Evolutionary conservation across 2,329 filamentous ascomycete species (phyloP).

Genomic region (Chrysoporthe austroafricana): DNA sequence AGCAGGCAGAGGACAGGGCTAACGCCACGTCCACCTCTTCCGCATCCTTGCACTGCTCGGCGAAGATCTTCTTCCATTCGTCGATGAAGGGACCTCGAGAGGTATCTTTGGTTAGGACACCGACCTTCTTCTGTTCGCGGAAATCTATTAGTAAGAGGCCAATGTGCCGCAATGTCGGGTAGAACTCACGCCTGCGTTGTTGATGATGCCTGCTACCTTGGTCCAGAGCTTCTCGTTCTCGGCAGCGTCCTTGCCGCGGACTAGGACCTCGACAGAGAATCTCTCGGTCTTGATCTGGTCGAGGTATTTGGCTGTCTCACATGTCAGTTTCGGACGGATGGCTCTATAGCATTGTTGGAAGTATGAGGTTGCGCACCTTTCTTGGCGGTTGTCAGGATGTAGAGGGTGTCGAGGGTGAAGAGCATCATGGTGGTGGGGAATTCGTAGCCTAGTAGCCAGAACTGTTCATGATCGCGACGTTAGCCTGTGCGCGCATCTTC

Average conservation of each 20-base stretch:
- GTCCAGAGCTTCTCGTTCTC: conserved; percentile 91
- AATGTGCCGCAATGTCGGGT: background rate
- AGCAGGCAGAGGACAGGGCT: conserved; percentile 80
- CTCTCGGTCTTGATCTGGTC: conserved; percentile 91
- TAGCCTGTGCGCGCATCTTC: conserved; percentile 15
- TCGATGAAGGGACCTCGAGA: conserved; percentile 89
- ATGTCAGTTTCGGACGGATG: conserved; percentile 38
- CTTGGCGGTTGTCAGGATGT: conserved; percentile 94
- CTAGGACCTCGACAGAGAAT: conserved; percentile 87
- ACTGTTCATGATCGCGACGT: conserved; percentile 55
- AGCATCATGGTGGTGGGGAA: conserved; percentile 96
- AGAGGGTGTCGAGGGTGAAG: conserved; percentile 84
- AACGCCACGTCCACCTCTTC: conserved; percentile 86
- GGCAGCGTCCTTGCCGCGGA: conserved; percentile 87
- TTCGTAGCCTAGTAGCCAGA: conserved; percentile 98
- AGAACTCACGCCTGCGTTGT: conserved; percentile 75
- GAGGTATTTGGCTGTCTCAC: conserved; percentile 77
- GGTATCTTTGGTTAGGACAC: conserved; percentile 81
- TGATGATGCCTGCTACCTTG: conserved; percentile 84
- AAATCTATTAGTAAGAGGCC: conserved; percentile 6
- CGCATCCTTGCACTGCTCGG: conserved; percentile 78
- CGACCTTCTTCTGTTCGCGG: conserved; percentile 76
- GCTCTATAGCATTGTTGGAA: background rate
- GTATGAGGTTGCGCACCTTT: conserved; percentile 66
- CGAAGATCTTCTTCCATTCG: conserved; percentile 89